Percentiles rank a stretch among this genome's conserved stretches.
Conservation (phyloP, 768 basidiomycete species). For the Termitomyces sp. region DNA sequence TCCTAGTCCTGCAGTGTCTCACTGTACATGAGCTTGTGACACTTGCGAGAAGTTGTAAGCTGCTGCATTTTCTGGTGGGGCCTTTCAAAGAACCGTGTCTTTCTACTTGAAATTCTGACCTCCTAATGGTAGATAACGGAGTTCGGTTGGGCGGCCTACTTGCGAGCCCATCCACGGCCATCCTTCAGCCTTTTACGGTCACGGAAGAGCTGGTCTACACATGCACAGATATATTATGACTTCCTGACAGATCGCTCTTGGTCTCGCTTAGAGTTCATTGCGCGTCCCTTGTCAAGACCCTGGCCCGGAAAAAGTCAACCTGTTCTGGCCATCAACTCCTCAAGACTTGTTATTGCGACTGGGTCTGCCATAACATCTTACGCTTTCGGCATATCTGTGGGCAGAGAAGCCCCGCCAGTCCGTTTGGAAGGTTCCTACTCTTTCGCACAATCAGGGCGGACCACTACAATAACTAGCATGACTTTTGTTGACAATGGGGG, state of each 20-base stretch:
- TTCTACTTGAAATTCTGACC: not conserved
- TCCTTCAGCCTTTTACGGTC: constrained; percentile 45
- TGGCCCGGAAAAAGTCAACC: constrained; percentile 58
- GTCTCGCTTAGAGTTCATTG: constrained; percentile 44
- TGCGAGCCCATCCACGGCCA: constrained; percentile 44
- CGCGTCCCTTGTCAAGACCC: constrained; percentile 54
- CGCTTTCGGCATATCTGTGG: constrained; percentile 29
- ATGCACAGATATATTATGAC: constrained; percentile 43
- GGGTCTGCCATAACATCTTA: constrained; percentile 56
- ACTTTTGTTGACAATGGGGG: constrained; percentile 41
- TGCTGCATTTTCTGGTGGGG: constrained; percentile 39
- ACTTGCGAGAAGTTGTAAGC: constrained; percentile 34
- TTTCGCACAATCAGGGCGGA: constrained; percentile 26
- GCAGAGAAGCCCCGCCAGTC: constrained; percentile 35
- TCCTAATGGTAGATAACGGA: constrained; percentile 42
- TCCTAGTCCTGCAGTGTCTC: constrained; percentile 45
- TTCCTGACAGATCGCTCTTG: constrained; percentile 48
- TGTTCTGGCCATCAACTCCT: constrained; percentile 45
- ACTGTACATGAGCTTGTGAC: constrained; percentile 34
- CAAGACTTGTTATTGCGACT: constrained; percentile 55
- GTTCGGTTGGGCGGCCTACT: constrained; percentile 54
- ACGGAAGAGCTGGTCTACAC: constrained; percentile 37
- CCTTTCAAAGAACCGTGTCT: constrained; percentile 1
- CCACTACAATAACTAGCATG: constrained; percentile 50
- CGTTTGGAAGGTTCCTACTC: constrained; percentile 39